A percentile compares a stretch with the other conserved stretches of the same genome.
These are phyloP conservation scores for Aspergillus glaucus DNA, from an alignment of 2,329 filamentous ascomycete species.

Conservation along the genomic window DNA sequence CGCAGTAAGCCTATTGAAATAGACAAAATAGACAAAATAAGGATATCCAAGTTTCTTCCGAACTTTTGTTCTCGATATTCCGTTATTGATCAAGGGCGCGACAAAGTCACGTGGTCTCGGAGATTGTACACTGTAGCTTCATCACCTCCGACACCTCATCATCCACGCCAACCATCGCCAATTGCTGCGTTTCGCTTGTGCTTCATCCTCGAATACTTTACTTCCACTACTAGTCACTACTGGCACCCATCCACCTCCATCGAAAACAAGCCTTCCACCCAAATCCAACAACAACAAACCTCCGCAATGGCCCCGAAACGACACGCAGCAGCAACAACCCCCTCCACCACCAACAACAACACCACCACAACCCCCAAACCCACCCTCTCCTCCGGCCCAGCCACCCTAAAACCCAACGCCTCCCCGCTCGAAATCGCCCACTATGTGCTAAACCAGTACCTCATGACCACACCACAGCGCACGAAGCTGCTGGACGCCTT, in stretches of 20 bases:
- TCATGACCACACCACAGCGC: constrained; percentile 75
- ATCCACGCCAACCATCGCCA: neutral
- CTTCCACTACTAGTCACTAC: neutral
- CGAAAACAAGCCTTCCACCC: neutral
- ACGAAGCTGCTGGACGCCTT: constrained; percentile 90
- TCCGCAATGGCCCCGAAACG: constrained; percentile 24
- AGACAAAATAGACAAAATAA: neutral
- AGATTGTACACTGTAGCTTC: neutral
- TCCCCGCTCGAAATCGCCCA: constrained; percentile 53
- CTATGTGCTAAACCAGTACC: constrained; percentile 72
- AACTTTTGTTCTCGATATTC: no score
- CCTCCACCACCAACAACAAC: constrained; percentile 21
- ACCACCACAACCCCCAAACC: constrained; percentile 14
- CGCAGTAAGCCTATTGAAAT: neutral
- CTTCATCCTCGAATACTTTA: neutral
- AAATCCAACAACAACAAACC: neutral
- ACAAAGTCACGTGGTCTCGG: neutral
- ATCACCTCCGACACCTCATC: neutral
- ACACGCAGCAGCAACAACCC: constrained; percentile 21
- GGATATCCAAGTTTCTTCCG: neutral
- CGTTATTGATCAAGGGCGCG: no score
- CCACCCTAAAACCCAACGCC: constrained; percentile 34
- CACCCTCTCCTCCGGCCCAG: constrained; percentile 27
- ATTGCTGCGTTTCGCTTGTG: neutral
- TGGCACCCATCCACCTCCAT: neutral